Evolutionary conservation across 169 alveolate genomes (phyloP).

Genomic region (Cryptosporidium muris): DNA sequence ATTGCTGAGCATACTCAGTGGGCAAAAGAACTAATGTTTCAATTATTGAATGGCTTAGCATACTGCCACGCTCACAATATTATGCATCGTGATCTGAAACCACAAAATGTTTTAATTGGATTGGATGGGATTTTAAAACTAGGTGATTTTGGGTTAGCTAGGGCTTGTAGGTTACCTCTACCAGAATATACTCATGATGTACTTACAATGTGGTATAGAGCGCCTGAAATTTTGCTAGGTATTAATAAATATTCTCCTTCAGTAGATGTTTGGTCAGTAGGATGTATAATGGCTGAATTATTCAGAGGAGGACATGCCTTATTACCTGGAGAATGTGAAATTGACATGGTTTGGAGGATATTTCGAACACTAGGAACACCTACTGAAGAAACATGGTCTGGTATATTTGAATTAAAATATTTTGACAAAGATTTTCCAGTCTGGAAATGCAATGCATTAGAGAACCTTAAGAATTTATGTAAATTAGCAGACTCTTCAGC

Average conservation of each 20-base stretch:
- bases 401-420: conserved; percentile 44
- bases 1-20: conserved; percentile 64
- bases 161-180: conserved; percentile 86
- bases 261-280: conserved; percentile 89
- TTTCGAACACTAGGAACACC: conserved; percentile 87
- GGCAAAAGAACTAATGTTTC: conserved; percentile 76
- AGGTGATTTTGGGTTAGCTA: conserved; percentile 88
- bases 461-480: conserved; percentile 46
- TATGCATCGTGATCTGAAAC: conserved; percentile 89
- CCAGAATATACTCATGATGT: conserved; percentile 89
- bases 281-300: conserved; percentile 87
- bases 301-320: conserved; percentile 82
- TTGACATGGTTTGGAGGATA: conserved; percentile 85
- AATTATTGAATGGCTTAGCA: conserved; percentile 80
- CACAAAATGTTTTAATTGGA: conserved; percentile 84
- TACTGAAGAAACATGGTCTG: conserved; percentile 86
- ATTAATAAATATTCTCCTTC: conserved; percentile 86
- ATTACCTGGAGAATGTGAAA: conserved; percentile 86
- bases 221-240: conserved; percentile 90
- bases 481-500: conserved; percentile 66
- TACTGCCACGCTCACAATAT: conserved; percentile 84
- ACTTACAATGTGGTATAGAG: conserved; percentile 87
- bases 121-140: conserved; percentile 82
- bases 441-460: conserved; percentile 43
- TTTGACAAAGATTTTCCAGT: conserved; percentile 66